Conservation (phyloP, 768 basidiomycete species). For the Tulasnella sp. region DNA sequence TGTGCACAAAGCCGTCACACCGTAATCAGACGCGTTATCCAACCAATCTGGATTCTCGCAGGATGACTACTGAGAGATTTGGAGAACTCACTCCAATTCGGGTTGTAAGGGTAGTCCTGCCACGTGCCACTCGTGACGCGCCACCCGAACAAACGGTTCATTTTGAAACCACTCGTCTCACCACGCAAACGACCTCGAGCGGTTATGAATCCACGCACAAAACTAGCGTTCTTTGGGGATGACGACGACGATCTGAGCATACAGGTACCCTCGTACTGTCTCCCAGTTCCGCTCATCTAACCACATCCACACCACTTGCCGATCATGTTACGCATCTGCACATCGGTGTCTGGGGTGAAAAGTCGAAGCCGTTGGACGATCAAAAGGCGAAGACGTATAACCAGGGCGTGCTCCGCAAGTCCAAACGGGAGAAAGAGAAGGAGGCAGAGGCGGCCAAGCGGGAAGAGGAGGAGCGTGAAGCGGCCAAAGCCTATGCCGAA, state of each 20-base stretch:
- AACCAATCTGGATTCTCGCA: no score
- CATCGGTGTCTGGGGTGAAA: background rate
- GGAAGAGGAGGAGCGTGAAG: conserved; percentile 67
- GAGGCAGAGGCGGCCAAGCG: conserved; percentile 87
- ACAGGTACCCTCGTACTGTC: conserved; percentile 7
- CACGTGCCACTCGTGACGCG: no score
- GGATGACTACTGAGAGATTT: no score
- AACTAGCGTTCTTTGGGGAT: conserved; percentile 14
- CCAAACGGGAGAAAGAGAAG: conserved; percentile 80
- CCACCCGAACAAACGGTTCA: no score
- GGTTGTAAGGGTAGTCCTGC: no score
- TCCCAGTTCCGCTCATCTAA: conserved; percentile 2
- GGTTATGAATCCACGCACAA: conserved; percentile 15
- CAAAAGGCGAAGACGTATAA: conserved; percentile 77
- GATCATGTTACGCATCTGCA: background rate
- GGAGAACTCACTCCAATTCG: no score
- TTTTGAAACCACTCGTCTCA: no score
- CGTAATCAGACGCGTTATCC: no score
- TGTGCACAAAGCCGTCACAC: no score
- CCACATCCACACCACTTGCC: conserved; percentile 1
- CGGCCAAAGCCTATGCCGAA: conserved; percentile 69
- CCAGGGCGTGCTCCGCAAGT: conserved; percentile 75
- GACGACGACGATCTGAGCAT: conserved; percentile 15
- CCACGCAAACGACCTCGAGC: no score
- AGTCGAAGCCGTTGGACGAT: conserved; percentile 58